phyloP scores from a whole-genome alignment of 768 basidiomycete genomes.

The Rhodotorula sphaerocarpa region DNA sequence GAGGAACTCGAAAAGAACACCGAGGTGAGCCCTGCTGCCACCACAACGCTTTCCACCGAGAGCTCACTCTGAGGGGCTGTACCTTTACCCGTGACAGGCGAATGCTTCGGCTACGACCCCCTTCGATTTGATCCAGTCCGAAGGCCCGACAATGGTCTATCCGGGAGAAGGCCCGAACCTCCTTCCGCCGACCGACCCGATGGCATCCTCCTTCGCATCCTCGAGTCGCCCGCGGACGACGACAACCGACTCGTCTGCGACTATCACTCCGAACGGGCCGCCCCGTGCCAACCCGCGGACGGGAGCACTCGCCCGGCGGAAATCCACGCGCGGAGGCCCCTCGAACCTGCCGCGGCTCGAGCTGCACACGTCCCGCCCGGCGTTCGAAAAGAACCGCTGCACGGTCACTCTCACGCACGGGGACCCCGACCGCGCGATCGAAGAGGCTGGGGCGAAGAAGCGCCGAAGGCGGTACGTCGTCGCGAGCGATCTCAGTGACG shows the following conservation, averaged over 20 bases:
- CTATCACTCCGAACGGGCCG: background rate
- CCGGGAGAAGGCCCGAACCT: conserved; percentile 35
- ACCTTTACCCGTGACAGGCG: too few species aligned
- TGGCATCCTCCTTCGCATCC: background rate
- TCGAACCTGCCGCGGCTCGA: background rate
- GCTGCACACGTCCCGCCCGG: conserved; percentile 50
- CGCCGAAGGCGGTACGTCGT: conserved; percentile 68
- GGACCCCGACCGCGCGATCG: conserved; percentile 27
- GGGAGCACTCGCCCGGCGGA: conserved; percentile 15
- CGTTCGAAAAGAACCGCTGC: conserved; percentile 84
- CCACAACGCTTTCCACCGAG: too few species aligned
- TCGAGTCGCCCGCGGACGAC: background rate
- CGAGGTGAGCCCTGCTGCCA: conserved; percentile 20
- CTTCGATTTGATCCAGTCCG: conserved; percentile 16
- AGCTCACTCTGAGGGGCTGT: too few species aligned
- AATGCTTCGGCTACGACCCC: conserved; percentile 33
- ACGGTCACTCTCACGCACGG: conserved; percentile 79
- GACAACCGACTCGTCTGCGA: background rate
- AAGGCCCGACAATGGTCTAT: conserved; percentile 21
- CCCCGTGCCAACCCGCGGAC: conserved; percentile 22
- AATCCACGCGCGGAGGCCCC: conserved; percentile 5
- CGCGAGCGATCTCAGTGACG: conserved; percentile 88
- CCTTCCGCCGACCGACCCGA: conserved; percentile 11
- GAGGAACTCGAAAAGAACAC: conserved; percentile 34
- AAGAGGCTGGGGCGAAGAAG: conserved; percentile 49